Conservation (phyloP, 768 basidiomycete species). For the Exsudoporus frostii region DNA sequence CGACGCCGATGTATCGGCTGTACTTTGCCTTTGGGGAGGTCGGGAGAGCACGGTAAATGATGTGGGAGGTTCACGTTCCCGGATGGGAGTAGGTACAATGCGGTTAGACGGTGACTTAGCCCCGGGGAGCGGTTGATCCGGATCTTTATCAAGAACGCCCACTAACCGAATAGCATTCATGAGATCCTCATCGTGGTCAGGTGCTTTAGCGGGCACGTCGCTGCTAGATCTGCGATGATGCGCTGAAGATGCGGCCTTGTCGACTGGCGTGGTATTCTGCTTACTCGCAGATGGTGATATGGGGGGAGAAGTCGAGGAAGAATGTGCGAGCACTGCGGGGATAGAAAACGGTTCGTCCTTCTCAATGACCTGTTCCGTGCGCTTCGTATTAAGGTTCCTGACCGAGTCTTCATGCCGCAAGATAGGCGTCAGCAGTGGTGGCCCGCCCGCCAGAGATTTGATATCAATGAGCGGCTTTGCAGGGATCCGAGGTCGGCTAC, state of each 20-base stretch:
- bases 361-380: conserved; percentile 19
- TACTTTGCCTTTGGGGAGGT: conserved; percentile 40
- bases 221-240: conserved; percentile 18
- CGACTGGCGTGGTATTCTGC: neutral
- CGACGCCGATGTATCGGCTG: conserved; percentile 10
- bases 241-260: neutral
- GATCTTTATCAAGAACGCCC: conserved; percentile 23
- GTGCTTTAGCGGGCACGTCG: conserved; percentile 11
- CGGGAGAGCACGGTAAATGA: conserved; percentile 63
- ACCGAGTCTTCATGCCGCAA: conserved; percentile 29
- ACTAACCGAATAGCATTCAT: conserved; percentile 32
- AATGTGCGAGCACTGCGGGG: conserved; percentile 22
- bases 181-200: conserved; percentile 29
- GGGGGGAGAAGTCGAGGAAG: conserved; percentile 19
- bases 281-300: conserved; percentile 14
- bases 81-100: conserved; percentile 55
- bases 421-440: conserved; percentile 33
- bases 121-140: conserved; percentile 13
- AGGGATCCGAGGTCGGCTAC: conserved; percentile 30
- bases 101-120: conserved; percentile 11
- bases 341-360: conserved; percentile 31
- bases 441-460: conserved; percentile 32
- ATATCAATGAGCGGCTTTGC: conserved; percentile 45
- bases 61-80: conserved; percentile 50
- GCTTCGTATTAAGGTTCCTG: conserved; percentile 17